These are phyloP conservation scores for Santalum album DNA, from an alignment of 164 flowering plant genomes.

Conservation along the genomic window DNA sequence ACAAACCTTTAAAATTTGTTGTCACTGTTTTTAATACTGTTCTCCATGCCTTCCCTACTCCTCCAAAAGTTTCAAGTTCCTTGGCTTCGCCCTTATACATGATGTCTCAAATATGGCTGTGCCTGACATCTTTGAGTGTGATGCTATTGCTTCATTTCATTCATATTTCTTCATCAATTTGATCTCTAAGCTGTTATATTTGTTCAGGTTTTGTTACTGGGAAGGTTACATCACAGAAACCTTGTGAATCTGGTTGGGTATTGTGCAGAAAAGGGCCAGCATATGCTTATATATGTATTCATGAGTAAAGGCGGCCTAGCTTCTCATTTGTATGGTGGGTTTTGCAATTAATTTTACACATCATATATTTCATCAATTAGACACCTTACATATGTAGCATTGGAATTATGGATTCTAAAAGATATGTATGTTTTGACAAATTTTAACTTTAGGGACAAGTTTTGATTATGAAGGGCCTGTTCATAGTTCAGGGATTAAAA, in stretches of 20 bases:
- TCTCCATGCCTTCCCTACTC: no score
- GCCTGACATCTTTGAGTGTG: no score
- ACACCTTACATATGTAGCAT: no score
- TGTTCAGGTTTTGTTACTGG: slow-evolving; percentile 73
- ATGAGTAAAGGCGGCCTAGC: slow-evolving; percentile 95
- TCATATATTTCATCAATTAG: background rate
- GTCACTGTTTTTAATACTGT: no score
- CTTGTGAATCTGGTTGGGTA: slow-evolving; percentile 97
- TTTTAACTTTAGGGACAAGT: no score
- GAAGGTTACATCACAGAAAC: slow-evolving; percentile 92
- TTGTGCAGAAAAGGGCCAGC: slow-evolving; percentile 89
- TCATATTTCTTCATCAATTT: background rate
- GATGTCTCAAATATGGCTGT: no score
- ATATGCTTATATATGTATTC: slow-evolving; percentile 86
- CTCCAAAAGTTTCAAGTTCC: no score
- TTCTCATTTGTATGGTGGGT: slow-evolving; percentile 90
- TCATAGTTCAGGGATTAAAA: no score
- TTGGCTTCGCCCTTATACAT: no score
- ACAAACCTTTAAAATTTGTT: background rate
- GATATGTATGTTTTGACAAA: no score
- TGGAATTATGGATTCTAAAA: no score
- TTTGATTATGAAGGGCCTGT: no score
- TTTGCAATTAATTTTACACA: slow-evolving; percentile 1
- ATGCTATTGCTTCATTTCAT: background rate
- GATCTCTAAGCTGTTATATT: background rate